A percentile compares a stretch with the other conserved stretches of the same genome.
Conservation (phyloP, 345 rosid species). For the Eucalyptus marginata region DNA sequence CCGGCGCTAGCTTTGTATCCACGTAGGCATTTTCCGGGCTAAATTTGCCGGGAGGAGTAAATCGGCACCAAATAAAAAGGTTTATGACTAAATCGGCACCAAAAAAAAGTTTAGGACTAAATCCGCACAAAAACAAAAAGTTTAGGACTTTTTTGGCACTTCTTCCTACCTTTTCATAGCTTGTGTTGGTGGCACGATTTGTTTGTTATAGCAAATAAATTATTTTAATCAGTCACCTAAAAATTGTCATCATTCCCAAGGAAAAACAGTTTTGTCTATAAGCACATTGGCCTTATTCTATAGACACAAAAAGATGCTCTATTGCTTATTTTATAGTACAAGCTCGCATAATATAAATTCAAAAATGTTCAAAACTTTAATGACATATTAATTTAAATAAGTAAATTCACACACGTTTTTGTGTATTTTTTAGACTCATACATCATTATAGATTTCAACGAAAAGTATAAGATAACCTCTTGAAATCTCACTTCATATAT, state of each 20-base stretch:
- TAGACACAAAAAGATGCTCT: not conserved
- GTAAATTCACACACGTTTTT: not conserved
- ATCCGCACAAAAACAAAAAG: too few relatives aligned
- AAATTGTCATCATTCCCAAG: not conserved
- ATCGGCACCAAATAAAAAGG: too few relatives aligned
- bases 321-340: not conserved
- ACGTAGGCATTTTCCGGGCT: too few relatives aligned
- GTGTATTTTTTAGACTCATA: not conserved
- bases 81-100: too few relatives aligned
- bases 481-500: not conserved
- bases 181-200: not conserved
- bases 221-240: not conserved
- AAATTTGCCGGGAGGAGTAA: too few relatives aligned
- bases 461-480: not conserved
- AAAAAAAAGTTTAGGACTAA: too few relatives aligned
- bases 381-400: not conserved
- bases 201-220: not conserved
- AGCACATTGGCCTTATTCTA: not conserved
- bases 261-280: not conserved
- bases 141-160: too few relatives aligned
- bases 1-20: too few relatives aligned
- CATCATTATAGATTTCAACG: rapidly evolving
- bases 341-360: not conserved
- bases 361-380: not conserved
- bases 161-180: too few relatives aligned